Base-by-base conservation (phyloP, 306 rosid species). In the Pueraria montana region DNA sequence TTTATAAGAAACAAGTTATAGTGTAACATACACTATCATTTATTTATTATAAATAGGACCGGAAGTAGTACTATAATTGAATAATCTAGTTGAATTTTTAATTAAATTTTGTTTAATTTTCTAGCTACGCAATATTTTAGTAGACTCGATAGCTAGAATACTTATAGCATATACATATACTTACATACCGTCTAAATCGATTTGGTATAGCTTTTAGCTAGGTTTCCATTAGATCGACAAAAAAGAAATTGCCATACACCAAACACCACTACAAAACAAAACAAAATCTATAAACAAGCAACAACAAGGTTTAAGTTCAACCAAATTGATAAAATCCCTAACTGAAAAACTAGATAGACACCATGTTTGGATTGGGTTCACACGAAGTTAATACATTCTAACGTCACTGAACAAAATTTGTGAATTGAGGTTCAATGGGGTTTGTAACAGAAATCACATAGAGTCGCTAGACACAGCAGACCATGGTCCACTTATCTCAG, bases 261-360 rank as follows among this genome's bases (percentile, higher is more conserved):
- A 72, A 72, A 62, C 80, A 62, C 58, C 85, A 73, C 36, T 48
- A 24, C 13, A 63, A 36, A 81, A 17, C 50, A 21, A 46, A 80
- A 45, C 0, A 38, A 64, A 24, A 68, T 23, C 26, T 32, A 7
- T 59, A 80, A 48, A 81, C 42, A 81, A 72, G 42, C 53, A 27
- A 59, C 45, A 46, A 46, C 64, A 46, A 61, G 42, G 72, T 74
- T 46, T 5, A 20, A 58, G 43, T 40, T 72, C 30, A 63, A 64
- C 5, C 3, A 63, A 36, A 21, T 73, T 49, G 52, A 65, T 64
- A 17, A 34, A 34, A 5, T 52, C 61, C 55, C 52, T 46, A 34
- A n/a, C 65, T 46, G 50, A 48, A 62, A 61, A 62, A 72, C 17
- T 30, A 34, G 63, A 45, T 46, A 50, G 1, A 3, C 26, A 4